Conservation (phyloP, 495 filamentous ascomycete species). For the Cercophora samala region DNA sequence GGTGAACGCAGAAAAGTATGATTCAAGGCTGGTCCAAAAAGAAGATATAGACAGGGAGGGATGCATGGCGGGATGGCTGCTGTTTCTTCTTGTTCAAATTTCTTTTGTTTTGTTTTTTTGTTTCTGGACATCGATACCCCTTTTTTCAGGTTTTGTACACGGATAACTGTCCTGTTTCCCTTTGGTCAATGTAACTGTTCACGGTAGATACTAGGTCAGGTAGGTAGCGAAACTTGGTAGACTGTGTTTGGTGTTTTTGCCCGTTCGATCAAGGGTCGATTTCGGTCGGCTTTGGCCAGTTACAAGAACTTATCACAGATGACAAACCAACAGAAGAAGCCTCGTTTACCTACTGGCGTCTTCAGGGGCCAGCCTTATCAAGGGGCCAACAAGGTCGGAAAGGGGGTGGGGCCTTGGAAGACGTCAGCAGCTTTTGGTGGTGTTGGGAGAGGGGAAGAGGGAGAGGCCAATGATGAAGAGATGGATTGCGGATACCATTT, state of each 20-base stretch:
- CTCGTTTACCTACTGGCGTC: neutral
- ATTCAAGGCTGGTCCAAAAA: neutral
- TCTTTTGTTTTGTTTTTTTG: neutral
- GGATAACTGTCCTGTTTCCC: neutral
- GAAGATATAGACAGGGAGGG: neutral
- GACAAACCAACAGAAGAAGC: too few relatives aligned
- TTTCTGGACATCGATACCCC: slow-evolving; percentile 5
- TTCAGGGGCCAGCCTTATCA: neutral
- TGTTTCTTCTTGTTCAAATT: neutral
- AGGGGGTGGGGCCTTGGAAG: neutral
- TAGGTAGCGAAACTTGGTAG: too few relatives aligned
- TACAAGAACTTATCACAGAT: too few relatives aligned
- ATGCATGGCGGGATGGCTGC: neutral
- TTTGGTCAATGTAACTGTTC: neutral
- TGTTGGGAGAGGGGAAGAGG: neutral
- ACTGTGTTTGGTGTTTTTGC: too few relatives aligned
- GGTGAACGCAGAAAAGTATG: neutral
- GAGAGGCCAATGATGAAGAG: too few relatives aligned
- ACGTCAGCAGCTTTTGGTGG: neutral
- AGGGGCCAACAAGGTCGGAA: neutral
- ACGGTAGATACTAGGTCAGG: too few relatives aligned
- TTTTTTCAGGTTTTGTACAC: neutral
- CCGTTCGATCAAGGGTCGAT: too few relatives aligned
- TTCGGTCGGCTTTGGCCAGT: too few relatives aligned
- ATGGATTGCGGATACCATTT: too few relatives aligned